Conservation (phyloP, 768 basidiomycete genomes). For the Coprinellus aureogranulatus region DNA sequence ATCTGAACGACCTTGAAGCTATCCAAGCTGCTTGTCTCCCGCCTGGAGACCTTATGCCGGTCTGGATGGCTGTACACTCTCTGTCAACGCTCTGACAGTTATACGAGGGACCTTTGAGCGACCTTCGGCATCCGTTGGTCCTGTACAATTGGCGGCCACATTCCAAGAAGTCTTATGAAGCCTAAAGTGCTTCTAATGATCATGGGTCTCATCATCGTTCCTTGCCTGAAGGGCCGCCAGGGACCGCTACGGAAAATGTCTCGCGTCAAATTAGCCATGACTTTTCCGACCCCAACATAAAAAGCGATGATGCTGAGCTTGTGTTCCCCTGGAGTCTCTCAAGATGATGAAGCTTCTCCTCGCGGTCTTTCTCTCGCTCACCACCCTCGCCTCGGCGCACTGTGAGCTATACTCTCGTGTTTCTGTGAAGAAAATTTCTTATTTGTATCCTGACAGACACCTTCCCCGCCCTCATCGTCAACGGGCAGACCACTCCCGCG, state of each 20-base stretch:
- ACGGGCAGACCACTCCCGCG: constrained; percentile 33
- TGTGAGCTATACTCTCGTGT: constrained; percentile 15
- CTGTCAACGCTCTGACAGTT: too few species aligned
- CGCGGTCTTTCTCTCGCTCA: constrained; percentile 20
- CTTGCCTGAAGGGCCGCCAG: too few species aligned
- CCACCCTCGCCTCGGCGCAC: constrained; percentile 21
- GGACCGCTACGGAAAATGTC: not conserved
- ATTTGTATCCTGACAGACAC: constrained; percentile 30
- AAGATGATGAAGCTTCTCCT: constrained; percentile 23
- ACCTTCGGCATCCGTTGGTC: too few species aligned
- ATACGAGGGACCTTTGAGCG: too few species aligned
- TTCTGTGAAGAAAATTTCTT: not conserved
- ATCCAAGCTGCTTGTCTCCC: too few species aligned
- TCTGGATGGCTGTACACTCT: too few species aligned
- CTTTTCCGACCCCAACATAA: not conserved
- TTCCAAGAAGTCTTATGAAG: too few species aligned
- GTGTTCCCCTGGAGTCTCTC: not conserved
- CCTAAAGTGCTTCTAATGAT: not conserved
- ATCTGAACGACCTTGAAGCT: too few species aligned
- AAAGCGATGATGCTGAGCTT: not conserved
- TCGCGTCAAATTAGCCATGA: constrained; percentile 1
- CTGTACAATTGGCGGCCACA: too few species aligned
- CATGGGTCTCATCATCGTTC: not conserved
- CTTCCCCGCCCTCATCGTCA: constrained; percentile 41
- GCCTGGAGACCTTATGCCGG: too few species aligned